A percentile compares a stretch with the other conserved stretches of the same genome.
Evolutionary conservation across 371 early-diverging fungal genomes (phyloP).

Genomic region (Umbelopsis sp.): DNA sequence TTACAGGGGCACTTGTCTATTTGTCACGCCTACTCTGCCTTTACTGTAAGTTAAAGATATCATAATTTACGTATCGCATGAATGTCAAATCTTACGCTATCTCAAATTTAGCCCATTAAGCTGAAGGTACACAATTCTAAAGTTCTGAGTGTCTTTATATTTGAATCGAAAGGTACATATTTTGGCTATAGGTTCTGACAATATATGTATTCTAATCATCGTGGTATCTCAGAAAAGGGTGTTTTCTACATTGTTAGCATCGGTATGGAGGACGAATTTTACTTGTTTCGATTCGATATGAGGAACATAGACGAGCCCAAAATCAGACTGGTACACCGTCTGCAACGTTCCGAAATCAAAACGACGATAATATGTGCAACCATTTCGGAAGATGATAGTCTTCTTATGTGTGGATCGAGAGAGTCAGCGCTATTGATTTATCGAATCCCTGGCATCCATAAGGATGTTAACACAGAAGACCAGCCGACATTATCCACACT

Average conservation of each 20-base stretch:
- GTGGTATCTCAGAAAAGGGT: conserved; percentile 30
- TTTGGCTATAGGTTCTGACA: background rate
- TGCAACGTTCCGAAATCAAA: conserved; percentile 50
- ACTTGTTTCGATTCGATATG: conserved; percentile 39
- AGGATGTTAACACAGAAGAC: background rate
- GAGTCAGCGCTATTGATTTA: conserved; percentile 64
- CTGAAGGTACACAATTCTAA: conserved; percentile 50
- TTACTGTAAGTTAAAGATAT: conserved; percentile 35
- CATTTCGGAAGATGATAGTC: conserved; percentile 41
- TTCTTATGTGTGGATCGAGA: conserved; percentile 64
- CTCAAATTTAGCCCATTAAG: conserved; percentile 40
- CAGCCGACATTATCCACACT: conserved; percentile 24
- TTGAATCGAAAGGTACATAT: conserved; percentile 34
- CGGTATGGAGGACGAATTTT: conserved; percentile 45
- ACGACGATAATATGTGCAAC: conserved; percentile 56
- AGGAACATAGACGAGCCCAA: background rate
- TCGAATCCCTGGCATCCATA: conserved; percentile 32
- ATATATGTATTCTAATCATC: background rate
- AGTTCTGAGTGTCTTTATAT: conserved; percentile 52
- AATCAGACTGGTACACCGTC: conserved; percentile 42
- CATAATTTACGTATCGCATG: background rate
- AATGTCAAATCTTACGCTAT: background rate
- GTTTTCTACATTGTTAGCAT: conserved; percentile 47
- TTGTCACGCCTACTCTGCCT: conserved; percentile 47
- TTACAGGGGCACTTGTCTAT: conserved; percentile 61